phyloP scores from a whole-genome alignment of 1,284 basidiomycete species.

The Cryptococcus hybrid region DNA sequence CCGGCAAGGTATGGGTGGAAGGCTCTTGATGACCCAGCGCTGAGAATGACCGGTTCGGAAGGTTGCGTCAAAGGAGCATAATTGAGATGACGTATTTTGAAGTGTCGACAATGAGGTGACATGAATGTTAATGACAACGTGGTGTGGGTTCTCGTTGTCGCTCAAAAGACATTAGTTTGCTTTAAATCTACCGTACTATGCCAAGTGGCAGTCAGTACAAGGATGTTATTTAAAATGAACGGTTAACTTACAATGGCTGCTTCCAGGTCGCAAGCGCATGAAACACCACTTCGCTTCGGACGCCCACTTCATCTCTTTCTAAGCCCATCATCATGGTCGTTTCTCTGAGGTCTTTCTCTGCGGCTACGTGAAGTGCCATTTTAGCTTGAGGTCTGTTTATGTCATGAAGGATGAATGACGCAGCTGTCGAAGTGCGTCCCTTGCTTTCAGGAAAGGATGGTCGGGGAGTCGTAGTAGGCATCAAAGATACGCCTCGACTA shows the following conservation, averaged over 20 bases:
- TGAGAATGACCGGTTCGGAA: constrained; percentile 29
- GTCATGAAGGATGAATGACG: constrained; percentile 22
- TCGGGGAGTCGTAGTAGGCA: constrained; percentile 3
- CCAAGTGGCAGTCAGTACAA: not conserved
- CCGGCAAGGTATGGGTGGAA: constrained; percentile 11
- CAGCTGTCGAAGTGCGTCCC: constrained; percentile 15
- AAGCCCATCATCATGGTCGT: constrained; percentile 49
- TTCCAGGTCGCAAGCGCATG: constrained; percentile 37
- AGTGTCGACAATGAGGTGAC: constrained; percentile 40
- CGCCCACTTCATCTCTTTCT: constrained; percentile 31
- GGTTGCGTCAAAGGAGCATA: constrained; percentile 55
- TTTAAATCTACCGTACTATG: not conserved
- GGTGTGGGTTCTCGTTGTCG: constrained; percentile 27
- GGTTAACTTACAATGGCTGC: constrained; percentile 27
- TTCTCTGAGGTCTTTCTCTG: constrained; percentile 44
- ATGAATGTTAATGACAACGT: constrained; percentile 50
- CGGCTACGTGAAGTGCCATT: constrained; percentile 60
- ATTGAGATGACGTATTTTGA: constrained; percentile 49
- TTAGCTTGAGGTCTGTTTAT: constrained; percentile 33
- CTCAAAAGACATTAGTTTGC: constrained; percentile 2
- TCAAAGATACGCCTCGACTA: constrained; percentile 13
- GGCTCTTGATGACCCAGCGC: too few relatives aligned
- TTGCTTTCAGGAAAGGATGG: constrained; percentile 19
- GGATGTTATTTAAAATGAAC: constrained; percentile 4
- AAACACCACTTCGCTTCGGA: constrained; percentile 39